Base-by-base conservation (phyloP, 371 early-diverging fungal species). In the Mucor indicus region DNA sequence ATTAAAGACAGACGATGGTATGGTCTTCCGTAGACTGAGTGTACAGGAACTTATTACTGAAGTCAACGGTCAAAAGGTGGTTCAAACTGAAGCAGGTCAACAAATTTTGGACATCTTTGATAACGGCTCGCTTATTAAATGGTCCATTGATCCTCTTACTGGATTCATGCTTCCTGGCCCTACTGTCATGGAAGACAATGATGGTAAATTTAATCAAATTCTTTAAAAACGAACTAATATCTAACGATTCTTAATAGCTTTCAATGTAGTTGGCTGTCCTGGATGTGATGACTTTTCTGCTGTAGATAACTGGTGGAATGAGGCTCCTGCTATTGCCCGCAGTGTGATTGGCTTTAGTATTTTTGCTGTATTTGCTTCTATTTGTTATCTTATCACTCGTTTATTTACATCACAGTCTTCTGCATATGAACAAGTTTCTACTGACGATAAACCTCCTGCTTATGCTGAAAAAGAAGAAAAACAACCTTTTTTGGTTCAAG, bases 1-100 rank as follows among this genome's bases (percentile, higher is more conserved):
- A 46, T 43, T 75, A 13, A 54, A 69, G 43, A 68, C 76, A 5
- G 79, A 78, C 9, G 86, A 85, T 38, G 78, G 79, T 16, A 53
- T 75, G 38, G 30, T 64, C 20, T 60, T 76, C 61, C 80, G 79
- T 43, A 81, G 82, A 22, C 63, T 89, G 29, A 63, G 62, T 31
- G 80, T 89, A 9, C 57, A 72, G 30, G 83, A 86, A 53, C 56
- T 73, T 12, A 79, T 89, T 45, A 66, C 77, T 20, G 87, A 89
- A 64, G 69, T 89, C 53, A 84, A 89, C 51, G 85, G 86, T 36
- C 60, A 69, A 32, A 62, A 80, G 50, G 83, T 89, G 30, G 69
- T 72, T n/a, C 87, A 87, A 66, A 78, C 84, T 20, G 82, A 80
- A 33, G 81, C 75, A 29, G 75, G 79, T 48, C 86, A 86, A 50